Conservation (phyloP, 129 eudicot species). For the Lactuca sativa region DNA sequence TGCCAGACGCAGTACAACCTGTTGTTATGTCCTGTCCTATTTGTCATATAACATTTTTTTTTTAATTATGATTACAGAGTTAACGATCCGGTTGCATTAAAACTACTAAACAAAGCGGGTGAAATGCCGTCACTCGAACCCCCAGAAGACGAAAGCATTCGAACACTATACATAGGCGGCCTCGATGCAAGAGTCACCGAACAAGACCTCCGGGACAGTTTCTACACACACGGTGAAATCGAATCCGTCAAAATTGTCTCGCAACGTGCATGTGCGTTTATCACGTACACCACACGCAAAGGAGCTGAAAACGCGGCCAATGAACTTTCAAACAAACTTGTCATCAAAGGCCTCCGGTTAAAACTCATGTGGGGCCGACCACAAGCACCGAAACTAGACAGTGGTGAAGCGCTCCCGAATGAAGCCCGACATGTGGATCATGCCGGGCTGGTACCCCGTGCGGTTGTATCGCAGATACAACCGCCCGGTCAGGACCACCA, state of each 20-base stretch:
- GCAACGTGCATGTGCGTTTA: slow-evolving; percentile 88
- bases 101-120: slow-evolving; percentile 94
- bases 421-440: slow-evolving; percentile 81
- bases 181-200: slow-evolving; percentile 73
- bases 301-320: slow-evolving; percentile 92
- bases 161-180: slow-evolving; percentile 94
- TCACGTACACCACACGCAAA: slow-evolving; percentile 93
- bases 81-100: slow-evolving; percentile 92
- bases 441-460: slow-evolving; percentile 80
- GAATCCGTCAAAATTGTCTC: slow-evolving; percentile 81
- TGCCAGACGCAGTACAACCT: not conserved
- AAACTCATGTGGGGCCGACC: slow-evolving; percentile 98
- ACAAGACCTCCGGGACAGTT: slow-evolving; percentile 84
- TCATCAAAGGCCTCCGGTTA: slow-evolving; percentile 71
- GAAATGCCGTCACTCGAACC: slow-evolving; percentile 92
- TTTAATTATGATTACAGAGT: slow-evolving; percentile 44
- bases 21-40: not conserved
- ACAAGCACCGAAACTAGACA: slow-evolving; percentile 67
- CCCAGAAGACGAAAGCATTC: slow-evolving; percentile 88
- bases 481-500: slow-evolving; percentile 48
- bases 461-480: slow-evolving; percentile 78
- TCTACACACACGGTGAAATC: slow-evolving; percentile 90
- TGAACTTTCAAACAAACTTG: slow-evolving; percentile 87
- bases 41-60: too few species aligned
- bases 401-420: slow-evolving; percentile 53